Conservation (phyloP, 139 green algal species). For the Asterochloris sp. region DNA sequence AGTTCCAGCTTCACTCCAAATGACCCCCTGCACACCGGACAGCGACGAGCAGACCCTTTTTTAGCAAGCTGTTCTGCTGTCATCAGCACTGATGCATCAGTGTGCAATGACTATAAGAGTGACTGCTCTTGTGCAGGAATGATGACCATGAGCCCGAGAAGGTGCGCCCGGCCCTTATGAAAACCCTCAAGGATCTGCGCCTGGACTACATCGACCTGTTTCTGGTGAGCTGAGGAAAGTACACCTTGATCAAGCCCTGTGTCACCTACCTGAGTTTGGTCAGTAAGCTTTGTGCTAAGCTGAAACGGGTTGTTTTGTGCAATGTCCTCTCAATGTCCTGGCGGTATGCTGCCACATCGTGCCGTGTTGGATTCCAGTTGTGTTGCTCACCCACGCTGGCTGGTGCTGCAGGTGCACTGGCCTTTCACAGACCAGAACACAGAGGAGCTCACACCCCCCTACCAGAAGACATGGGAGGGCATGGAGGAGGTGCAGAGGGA, state of each 20-base stretch:
- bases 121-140: constrained; percentile 38
- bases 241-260: not conserved
- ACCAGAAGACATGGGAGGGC: constrained; percentile 29
- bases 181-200: constrained; percentile 67
- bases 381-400: too few species aligned
- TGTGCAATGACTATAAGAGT: not conserved
- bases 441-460: constrained; percentile 41
- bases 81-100: not conserved
- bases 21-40: not conserved
- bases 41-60: too few species aligned
- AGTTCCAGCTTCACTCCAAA: too few species aligned
- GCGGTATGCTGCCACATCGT: not conserved
- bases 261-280: not conserved
- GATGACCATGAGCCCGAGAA: constrained; percentile 34
- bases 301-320: not conserved
- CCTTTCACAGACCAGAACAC: constrained; percentile 59
- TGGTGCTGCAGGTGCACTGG: constrained; percentile 38
- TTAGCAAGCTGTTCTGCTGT: too few species aligned
- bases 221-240: constrained; percentile 48
- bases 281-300: not conserved
- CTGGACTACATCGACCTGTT: constrained; percentile 88
- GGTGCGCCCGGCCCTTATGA: constrained; percentile 31
- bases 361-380: too few species aligned
- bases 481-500: constrained; percentile 20
- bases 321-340: not conserved